phyloP scores from a whole-genome alignment of 1,284 basidiomycete genomes.

The Ganoderma multipileum region DNA sequence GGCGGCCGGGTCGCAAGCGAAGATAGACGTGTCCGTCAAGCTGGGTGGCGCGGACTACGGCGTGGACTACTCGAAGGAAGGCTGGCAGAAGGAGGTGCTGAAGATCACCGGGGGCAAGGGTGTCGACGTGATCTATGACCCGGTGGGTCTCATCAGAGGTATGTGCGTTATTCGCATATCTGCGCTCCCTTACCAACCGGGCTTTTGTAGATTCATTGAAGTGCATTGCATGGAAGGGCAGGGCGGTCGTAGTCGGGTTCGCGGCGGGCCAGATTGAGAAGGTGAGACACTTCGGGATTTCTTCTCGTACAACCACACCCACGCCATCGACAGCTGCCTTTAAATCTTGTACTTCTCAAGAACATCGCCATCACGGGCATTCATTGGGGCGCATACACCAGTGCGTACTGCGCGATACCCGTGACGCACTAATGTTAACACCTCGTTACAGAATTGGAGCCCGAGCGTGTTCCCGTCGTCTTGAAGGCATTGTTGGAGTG shows the following conservation, averaged over 20 bases:
- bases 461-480: conserved; percentile 67
- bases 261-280: conserved; percentile 91
- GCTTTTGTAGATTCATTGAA: conserved; percentile 72
- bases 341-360: conserved; percentile 90
- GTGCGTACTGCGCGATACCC: conserved; percentile 48
- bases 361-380: conserved; percentile 85
- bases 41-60: conserved; percentile 76
- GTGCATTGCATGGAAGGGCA: conserved; percentile 94
- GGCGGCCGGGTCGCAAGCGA: conserved; percentile 73
- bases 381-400: conserved; percentile 84
- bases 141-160: conserved; percentile 83
- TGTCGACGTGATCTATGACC: conserved; percentile 90
- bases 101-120: conserved; percentile 82
- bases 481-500: conserved; percentile 80
- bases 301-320: neutral
- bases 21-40: conserved; percentile 72
- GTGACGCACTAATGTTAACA: conserved; percentile 2
- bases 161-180: neutral
- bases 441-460: conserved; percentile 65
- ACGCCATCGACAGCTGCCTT: conserved; percentile 64
- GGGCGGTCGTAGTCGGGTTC: conserved; percentile 92
- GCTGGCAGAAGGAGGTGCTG: conserved; percentile 81
- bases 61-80: conserved; percentile 69
- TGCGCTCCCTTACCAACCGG: conserved; percentile 11
- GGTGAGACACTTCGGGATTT: conserved; percentile 46